Conservation (phyloP, 805 yeast genomes). For the Candida golubevii region DNA sequence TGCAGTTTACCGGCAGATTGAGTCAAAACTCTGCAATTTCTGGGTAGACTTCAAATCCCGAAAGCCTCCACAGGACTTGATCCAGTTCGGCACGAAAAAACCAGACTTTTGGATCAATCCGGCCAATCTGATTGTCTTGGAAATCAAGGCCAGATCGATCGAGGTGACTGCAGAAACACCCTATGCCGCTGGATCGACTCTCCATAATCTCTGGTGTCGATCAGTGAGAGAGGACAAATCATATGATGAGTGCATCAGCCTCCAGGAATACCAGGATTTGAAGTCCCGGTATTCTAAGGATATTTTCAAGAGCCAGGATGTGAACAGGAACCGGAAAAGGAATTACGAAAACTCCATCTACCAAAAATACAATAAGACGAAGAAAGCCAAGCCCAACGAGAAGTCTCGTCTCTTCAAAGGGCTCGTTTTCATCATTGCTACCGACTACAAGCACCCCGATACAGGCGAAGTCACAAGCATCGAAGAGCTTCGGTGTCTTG, state of each 20-base stretch:
- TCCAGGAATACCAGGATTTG: slow-evolving; percentile 47
- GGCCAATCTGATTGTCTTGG: slow-evolving; percentile 68
- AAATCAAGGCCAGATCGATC: slow-evolving; percentile 76
- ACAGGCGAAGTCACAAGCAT: slow-evolving; percentile 26
- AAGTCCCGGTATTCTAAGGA: slow-evolving; percentile 26
- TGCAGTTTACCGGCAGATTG: slow-evolving; percentile 57
- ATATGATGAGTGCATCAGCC: slow-evolving; percentile 49
- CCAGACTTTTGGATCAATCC: slow-evolving; percentile 85
- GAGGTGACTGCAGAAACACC: slow-evolving; percentile 41
- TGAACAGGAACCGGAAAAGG: slow-evolving; percentile 23
- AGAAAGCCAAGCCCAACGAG: slow-evolving; percentile 7
- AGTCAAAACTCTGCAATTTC: slow-evolving; percentile 50
- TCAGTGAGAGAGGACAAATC: slow-evolving; percentile 65
- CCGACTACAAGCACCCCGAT: slow-evolving; percentile 39
- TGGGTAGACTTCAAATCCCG: slow-evolving; percentile 47
- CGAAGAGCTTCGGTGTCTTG: slow-evolving; percentile 33
- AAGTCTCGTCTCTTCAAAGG: slow-evolving; percentile 39
- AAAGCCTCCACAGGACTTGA: slow-evolving; percentile 27
- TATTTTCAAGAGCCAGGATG: slow-evolving; percentile 25
- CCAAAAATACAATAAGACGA: slow-evolving; percentile 14
- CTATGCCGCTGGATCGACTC: slow-evolving; percentile 64
- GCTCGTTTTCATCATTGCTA: slow-evolving; percentile 47
- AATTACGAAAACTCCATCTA: slow-evolving; percentile 16
- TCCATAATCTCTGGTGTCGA: slow-evolving; percentile 73
- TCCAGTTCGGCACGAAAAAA: slow-evolving; percentile 53